Conservation (phyloP, 345 rosid species). For the Sisymbrium irio region DNA sequence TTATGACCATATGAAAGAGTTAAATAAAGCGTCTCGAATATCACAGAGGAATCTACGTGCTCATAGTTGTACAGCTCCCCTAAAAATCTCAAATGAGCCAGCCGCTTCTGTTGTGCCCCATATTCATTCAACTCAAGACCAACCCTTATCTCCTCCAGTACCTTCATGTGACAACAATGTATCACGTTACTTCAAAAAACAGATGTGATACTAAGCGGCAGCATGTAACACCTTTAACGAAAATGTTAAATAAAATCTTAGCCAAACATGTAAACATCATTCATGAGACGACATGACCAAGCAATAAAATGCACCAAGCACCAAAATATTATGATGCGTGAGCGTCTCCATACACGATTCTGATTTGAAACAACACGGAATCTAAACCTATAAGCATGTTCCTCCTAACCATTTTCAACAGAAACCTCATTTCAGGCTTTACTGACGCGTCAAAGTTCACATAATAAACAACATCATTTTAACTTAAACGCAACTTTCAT, state of each 20-base stretch:
- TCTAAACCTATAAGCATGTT: slow-evolving; percentile 8
- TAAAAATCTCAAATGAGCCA: slow-evolving; percentile 93
- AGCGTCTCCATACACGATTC: not conserved
- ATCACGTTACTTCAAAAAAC: slow-evolving; percentile 3
- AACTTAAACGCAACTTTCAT: slow-evolving; percentile 1
- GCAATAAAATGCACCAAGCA: not conserved
- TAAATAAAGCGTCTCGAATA: slow-evolving; percentile 88
- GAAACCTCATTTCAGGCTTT: not conserved
- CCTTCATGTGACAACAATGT: slow-evolving; percentile 49
- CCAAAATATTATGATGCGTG: not conserved
- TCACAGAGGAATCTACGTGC: slow-evolving; percentile 95
- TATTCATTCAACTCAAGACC: slow-evolving; percentile 93
- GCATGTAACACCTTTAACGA: not conserved
- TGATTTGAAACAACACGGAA: not conserved
- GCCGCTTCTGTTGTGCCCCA: slow-evolving; percentile 96
- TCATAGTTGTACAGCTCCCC: slow-evolving; percentile 99
- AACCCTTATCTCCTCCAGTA: slow-evolving; percentile 94
- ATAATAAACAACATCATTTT: not conserved
- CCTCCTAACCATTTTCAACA: slow-evolving; percentile 15
- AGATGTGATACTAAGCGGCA: not conserved
- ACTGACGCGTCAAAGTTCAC: slow-evolving; percentile 2
- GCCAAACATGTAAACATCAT: not conserved
- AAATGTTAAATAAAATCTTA: not conserved
- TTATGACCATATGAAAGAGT: slow-evolving; percentile 78
- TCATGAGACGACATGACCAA: slow-evolving; percentile 1